Evolutionary conservation across 2,329 filamentous ascomycete species (phyloP), one percentile per base, ranked within the genome.

Genomic region (Salinomyces thailandicus): DNA sequence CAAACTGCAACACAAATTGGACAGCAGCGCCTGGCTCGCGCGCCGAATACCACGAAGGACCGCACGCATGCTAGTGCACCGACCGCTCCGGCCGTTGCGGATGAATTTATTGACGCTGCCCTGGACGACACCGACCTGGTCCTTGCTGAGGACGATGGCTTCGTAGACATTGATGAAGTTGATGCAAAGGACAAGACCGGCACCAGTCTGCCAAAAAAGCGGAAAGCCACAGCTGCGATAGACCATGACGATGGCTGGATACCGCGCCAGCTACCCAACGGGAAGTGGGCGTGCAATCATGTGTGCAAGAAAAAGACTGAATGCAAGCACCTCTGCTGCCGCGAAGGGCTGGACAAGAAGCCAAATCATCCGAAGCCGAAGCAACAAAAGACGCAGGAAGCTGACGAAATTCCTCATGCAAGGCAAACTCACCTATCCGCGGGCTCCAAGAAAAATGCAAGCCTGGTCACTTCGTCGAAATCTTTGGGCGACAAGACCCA

Each of bases 231-330:
- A 35, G 11, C 34, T 22, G 3, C 11, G 11, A 17, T 19, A 12
- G 3, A 3, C 14, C 7, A 18, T 9, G 7, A 6, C 18, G 7
- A 33, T 7, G 3, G 17, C 17, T 44, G 47, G 20, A 60, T 69
- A 31, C 68, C 75, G 4, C 54, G 61, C 1, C 69, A 68, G 47
- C 68, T 86, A 42, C 58, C 66, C 0, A 87, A 83, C 50, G 82
- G 81, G 0, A 82, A 71, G 50, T 87, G 79, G 75, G 69, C 71
- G 22, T 89, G 83, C 59, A 80, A 80, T 39, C 83, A 89, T 51
- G 58, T 58, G 13, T 87, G 83, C 61, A 75, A 72, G 48, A 66
- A 79, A 46, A 77, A 73, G 47, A 62, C 55, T 26, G 60, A 53
- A 7, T 87, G 83, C 57, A 82, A 76, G 47, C 83, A 89, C 49